These are phyloP conservation scores for Rhododendron williamsianum DNA, from an alignment of 148 eudicot species.

Conservation along the genomic window DNA sequence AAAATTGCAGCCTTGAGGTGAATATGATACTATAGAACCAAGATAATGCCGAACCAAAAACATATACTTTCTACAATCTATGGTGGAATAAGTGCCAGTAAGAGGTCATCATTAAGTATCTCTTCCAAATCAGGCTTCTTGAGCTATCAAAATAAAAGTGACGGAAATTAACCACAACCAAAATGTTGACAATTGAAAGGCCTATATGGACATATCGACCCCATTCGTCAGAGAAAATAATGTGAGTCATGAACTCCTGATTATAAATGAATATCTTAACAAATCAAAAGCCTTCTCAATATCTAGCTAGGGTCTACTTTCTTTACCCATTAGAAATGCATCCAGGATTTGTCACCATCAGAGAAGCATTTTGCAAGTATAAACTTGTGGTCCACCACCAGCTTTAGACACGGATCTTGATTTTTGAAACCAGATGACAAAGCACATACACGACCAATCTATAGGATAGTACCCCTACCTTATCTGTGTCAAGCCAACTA, in stretches of 20 bases:
- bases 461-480: background rate
- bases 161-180: background rate
- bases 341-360: background rate
- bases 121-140: background rate
- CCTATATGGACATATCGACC: background rate
- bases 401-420: background rate
- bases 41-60: background rate
- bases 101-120: background rate
- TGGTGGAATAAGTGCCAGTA: background rate
- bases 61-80: background rate
- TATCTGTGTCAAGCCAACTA: background rate
- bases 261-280: background rate
- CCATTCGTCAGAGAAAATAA: background rate
- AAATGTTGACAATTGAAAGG: background rate
- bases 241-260: background rate
- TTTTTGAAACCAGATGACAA: background rate
- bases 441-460: background rate
- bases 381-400: background rate
- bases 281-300: background rate
- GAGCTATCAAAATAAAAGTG: background rate
- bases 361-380: background rate
- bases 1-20: background rate
- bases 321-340: background rate
- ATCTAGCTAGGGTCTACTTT: background rate
- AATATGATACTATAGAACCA: background rate